A percentile compares a stretch with the other conserved stretches of the same genome.
Conservation (phyloP, 2,329 filamentous ascomycete species). For the Rutstroemia sp. region DNA sequence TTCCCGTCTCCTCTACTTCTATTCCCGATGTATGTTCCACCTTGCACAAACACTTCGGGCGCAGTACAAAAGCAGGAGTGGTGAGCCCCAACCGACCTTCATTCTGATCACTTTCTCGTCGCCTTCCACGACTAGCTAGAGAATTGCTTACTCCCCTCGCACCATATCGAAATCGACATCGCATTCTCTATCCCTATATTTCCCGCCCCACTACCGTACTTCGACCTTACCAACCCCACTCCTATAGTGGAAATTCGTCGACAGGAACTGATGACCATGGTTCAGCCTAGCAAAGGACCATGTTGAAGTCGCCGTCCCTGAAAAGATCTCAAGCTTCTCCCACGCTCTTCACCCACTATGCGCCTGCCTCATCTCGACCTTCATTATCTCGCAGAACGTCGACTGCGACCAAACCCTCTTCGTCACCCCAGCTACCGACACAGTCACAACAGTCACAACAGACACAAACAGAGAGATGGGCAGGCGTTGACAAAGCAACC, state of each 20-base stretch:
- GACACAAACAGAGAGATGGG: conserved; percentile 12
- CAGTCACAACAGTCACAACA: conserved; percentile 11
- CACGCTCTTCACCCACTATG: conserved; percentile 24
- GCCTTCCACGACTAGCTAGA: too few relatives aligned
- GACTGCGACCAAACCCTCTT: conserved; percentile 15
- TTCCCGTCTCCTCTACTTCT: not conserved
- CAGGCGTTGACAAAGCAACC: conserved; percentile 25
- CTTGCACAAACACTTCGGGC: too few relatives aligned
- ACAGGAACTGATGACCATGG: conserved; percentile 16
- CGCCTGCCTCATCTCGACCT: conserved; percentile 18
- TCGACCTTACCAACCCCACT: conserved; percentile 6
- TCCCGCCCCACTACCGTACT: not conserved
- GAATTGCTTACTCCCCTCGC: not conserved
- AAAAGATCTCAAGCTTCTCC: conserved; percentile 24
- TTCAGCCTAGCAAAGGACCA: conserved; percentile 17
- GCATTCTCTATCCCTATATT: not conserved
- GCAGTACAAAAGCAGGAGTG: too few relatives aligned
- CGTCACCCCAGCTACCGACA: conserved; percentile 10
- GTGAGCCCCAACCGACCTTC: too few relatives aligned
- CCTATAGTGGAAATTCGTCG: not conserved
- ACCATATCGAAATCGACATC: not conserved
- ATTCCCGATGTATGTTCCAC: too few relatives aligned
- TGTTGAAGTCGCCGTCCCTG: conserved; percentile 26
- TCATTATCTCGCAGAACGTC: conserved; percentile 22
- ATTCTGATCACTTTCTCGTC: too few relatives aligned